These are phyloP conservation scores for Erodium moschatum DNA, from an alignment of 441 rosid genomes.

Conservation along the genomic window DNA sequence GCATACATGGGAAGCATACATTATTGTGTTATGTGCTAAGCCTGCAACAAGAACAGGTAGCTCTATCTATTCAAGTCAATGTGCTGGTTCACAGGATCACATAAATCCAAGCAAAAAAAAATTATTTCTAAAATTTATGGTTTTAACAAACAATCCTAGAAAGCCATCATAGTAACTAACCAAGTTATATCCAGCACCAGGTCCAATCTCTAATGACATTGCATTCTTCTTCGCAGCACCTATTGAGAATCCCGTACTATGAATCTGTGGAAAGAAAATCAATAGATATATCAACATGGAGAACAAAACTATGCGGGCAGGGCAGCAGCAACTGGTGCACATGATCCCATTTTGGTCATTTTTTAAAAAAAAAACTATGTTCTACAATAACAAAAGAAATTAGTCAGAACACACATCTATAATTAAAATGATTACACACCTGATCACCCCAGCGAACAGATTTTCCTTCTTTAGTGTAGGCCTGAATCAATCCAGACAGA, in stretches of 20 bases:
- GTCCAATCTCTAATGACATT: conserved; percentile 70
- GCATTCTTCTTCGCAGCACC: conserved; percentile 52
- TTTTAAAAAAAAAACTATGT: too few relatives aligned
- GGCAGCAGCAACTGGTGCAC: background rate
- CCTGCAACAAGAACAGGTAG: background rate
- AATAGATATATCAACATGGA: background rate
- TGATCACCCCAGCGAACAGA: conserved; percentile 82
- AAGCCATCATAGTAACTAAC: conserved; percentile 29
- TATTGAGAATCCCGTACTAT: conserved; percentile 69
- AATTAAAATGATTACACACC: conserved; percentile 33
- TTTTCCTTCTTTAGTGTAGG: conserved; percentile 43
- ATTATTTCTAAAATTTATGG: background rate
- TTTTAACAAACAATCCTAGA: background rate
- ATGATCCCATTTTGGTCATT: background rate
- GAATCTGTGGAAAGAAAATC: conserved; percentile 35
- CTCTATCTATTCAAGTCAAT: background rate
- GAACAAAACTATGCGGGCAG: background rate
- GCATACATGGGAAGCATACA: conserved; percentile 16
- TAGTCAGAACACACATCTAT: background rate
- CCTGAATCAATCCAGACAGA: conserved; percentile 42
- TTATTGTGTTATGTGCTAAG: background rate
- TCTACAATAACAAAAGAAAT: background rate
- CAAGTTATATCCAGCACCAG: conserved; percentile 87
- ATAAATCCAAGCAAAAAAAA: background rate
- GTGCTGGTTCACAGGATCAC: background rate